Evolutionary conservation across 2,329 filamentous ascomycete genomes (phyloP), one percentile per base, ranked within the genome.

Genomic region (Aspergillus neoniger): DNA sequence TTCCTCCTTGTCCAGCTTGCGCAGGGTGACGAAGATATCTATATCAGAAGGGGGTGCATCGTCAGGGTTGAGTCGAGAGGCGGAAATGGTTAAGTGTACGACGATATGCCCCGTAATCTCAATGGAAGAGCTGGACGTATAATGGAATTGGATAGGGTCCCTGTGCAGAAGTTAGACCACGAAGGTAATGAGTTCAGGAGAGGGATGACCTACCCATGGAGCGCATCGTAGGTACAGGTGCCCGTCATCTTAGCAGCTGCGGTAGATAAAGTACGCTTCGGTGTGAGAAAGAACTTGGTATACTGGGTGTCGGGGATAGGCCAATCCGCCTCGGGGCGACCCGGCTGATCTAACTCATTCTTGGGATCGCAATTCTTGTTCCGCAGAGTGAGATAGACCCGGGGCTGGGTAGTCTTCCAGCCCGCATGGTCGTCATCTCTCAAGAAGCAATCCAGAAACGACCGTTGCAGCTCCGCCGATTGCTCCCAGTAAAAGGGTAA

Each of bases 401-500:
- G 79, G 0, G 87, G 79, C 19, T 47, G 85, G 19, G 86, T 85
- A 2, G 51, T 36, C 9, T 54, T 62, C 70, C 66, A 72, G 5
- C 72, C 71, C 3, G 12, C 77, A 0, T 77, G 75, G 65, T 91
- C 88, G 0, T 89, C 79, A 1, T 79, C 84, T 64, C 89, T 90
- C 30, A 91, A 79, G 67, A 90, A 91, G 0, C 87, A 87, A 59
- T 89, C 85, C 0, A 91, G 75, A 69, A 91, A 91, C 63, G 82
- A 84, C 48, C 77, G 80, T 67, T 90, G 88, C 0, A 90, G 65
- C 62, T 87, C 84, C 0, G 88, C 87, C 63, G 89, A 85, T 44
- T 89, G 84, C 1, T 82, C 72, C 68, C 89, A 89, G 74, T 89
- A 91, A 69, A 90, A 90, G 0, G 88, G 88, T 2, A 90, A 77